A percentile compares a stretch with the other conserved stretches of the same genome.
Evolutionary conservation across 2,329 filamentous ascomycete species (phyloP).

Genomic region (Colletotrichum acutatum): DNA sequence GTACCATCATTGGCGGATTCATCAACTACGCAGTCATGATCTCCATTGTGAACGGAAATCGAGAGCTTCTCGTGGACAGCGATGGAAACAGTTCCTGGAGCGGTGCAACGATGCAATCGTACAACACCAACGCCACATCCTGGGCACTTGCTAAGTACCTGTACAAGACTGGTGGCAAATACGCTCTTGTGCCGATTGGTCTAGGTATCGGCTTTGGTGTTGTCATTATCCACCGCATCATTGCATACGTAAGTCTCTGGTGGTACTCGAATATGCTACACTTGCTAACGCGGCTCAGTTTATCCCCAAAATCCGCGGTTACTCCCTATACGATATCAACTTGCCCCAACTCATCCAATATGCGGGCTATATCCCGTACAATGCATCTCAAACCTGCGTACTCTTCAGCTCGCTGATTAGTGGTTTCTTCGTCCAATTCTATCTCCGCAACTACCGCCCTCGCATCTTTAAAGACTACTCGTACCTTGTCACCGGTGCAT

Average conservation of each 20-base stretch:
- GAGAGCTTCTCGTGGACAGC: constrained; percentile 55
- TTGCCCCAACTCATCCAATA: constrained; percentile 65
- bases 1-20: constrained; percentile 63
- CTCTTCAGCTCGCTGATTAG: constrained; percentile 56
- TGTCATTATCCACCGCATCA: constrained; percentile 56
- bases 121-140: constrained; percentile 58
- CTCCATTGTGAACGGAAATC: constrained; percentile 60
- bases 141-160: constrained; percentile 65
- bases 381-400: constrained; percentile 65
- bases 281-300: constrained; percentile 47
- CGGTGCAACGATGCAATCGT: constrained; percentile 60
- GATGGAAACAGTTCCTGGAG: constrained; percentile 64
- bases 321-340: constrained; percentile 58
- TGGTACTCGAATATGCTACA: neutral
- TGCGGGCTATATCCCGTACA: constrained; percentile 65
- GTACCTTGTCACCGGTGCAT: constrained; percentile 63
- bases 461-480: constrained; percentile 64
- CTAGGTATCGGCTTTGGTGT: constrained; percentile 57
- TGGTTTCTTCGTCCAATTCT: constrained; percentile 63
- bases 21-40: constrained; percentile 68
- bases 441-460: constrained; percentile 62
- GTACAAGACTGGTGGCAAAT: constrained; percentile 56
- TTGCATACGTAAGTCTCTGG: constrained; percentile 49
- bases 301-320: constrained; percentile 55
- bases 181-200: constrained; percentile 61